These are phyloP conservation scores for Fusarium fracticaudum DNA, from an alignment of 2,329 filamentous ascomycete species.

Conservation along the genomic window DNA sequence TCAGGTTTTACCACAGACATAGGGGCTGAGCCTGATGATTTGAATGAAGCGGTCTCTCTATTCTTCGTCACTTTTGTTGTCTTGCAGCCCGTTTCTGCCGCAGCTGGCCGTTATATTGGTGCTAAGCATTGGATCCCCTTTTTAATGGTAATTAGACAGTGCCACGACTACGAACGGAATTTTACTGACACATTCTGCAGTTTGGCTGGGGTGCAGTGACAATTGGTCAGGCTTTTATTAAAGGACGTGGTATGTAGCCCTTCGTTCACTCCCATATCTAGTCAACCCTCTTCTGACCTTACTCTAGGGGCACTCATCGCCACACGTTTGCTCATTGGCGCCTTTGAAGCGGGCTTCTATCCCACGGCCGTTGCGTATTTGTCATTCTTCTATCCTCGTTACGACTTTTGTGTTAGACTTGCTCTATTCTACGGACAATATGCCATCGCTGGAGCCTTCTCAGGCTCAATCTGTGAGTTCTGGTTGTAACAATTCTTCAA, in stretches of 20 bases:
- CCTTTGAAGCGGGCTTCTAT: constrained; percentile 44
- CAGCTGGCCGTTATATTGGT: constrained; percentile 40
- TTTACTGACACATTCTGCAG: constrained; percentile 25
- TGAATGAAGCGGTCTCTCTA: constrained; percentile 42
- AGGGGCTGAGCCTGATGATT: constrained; percentile 39
- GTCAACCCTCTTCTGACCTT: constrained; percentile 6
- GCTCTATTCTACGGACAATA: constrained; percentile 45
- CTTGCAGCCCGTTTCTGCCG: constrained; percentile 40
- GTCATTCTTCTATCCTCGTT: constrained; percentile 41
- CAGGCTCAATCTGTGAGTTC: constrained; percentile 40
- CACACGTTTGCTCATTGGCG: constrained; percentile 42
- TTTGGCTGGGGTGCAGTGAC: constrained; percentile 42
- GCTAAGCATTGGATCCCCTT: constrained; percentile 42
- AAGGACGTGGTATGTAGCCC: constrained; percentile 34
- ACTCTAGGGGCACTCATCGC: constrained; percentile 36
- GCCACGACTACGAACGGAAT: neutral
- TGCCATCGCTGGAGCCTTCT: constrained; percentile 42
- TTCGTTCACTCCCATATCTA: neutral
- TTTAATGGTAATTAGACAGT: constrained; percentile 35
- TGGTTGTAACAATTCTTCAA: neutral
- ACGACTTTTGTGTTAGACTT: constrained; percentile 39
- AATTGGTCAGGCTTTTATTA: constrained; percentile 41
- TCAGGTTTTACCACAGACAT: constrained; percentile 42
- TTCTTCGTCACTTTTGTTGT: constrained; percentile 44
- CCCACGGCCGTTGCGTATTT: constrained; percentile 43